These are phyloP conservation scores for Botryotinia globosa DNA, from an alignment of 2,329 filamentous ascomycete genomes.

Conservation along the genomic window DNA sequence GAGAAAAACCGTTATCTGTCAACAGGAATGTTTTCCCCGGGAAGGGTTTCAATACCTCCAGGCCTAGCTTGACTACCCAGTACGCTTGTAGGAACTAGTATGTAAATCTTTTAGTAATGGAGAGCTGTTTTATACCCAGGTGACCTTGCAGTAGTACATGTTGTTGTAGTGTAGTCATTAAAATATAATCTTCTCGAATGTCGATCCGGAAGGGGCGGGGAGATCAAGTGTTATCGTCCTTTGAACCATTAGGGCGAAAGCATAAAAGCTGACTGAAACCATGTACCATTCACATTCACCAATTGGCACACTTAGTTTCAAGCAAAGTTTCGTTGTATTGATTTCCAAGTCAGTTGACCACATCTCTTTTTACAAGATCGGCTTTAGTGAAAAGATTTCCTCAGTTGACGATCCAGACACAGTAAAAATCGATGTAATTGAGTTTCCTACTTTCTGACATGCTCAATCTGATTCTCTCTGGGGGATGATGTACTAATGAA, in stretches of 20 bases:
- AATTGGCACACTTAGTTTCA: neutral
- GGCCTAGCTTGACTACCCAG: neutral
- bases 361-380: neutral
- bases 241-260: neutral
- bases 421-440: neutral
- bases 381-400: neutral
- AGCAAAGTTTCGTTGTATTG: neutral
- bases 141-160: neutral
- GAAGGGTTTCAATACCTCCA: neutral
- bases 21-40: neutral
- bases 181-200: neutral
- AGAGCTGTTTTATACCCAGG: fast-evolving
- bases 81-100: neutral
- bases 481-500: neutral
- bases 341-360: neutral
- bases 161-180: neutral
- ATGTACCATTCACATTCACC: neutral
- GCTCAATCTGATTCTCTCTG: neutral
- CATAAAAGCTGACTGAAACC: neutral
- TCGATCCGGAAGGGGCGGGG: neutral
- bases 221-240: neutral
- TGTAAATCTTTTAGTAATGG: neutral
- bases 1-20: neutral
- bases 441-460: neutral
- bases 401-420: neutral